These are phyloP conservation scores for Mollisiaceae sp. DNA, from an alignment of 2,329 filamentous ascomycete species.

Conservation along the genomic window DNA sequence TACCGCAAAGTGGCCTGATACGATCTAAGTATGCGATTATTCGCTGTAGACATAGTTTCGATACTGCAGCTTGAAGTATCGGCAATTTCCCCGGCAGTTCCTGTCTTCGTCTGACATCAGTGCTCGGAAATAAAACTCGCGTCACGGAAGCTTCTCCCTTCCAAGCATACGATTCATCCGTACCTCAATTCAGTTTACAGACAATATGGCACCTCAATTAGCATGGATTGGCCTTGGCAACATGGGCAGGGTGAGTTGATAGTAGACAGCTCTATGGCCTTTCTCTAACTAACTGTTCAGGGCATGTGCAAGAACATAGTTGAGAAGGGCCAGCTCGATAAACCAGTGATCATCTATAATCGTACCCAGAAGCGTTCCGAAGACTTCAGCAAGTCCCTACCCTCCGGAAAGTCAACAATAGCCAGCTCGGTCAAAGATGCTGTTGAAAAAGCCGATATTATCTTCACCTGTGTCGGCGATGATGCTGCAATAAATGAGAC, in stretches of 20 bases:
- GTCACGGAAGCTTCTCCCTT: neutral
- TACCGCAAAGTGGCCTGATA: neutral
- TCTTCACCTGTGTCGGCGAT: slow-evolving; percentile 82
- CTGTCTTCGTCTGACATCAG: neutral
- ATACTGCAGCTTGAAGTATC: neutral
- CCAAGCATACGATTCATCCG: neutral
- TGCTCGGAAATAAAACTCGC: neutral
- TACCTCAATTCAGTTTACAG: neutral
- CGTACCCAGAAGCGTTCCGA: slow-evolving; percentile 70
- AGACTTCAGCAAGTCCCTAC: slow-evolving; percentile 66
- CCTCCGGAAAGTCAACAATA: slow-evolving; percentile 65
- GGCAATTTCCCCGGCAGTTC: neutral
- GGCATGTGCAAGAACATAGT: slow-evolving; percentile 86
- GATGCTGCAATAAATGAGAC: slow-evolving; percentile 73
- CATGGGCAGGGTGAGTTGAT: slow-evolving; percentile 73
- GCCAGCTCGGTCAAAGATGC: slow-evolving; percentile 68
- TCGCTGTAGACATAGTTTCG: neutral
- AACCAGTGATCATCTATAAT: slow-evolving; percentile 81
- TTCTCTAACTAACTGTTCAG: slow-evolving; percentile 19
- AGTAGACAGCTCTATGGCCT: too few relatives aligned
- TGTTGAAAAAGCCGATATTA: slow-evolving; percentile 72
- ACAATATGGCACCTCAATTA: slow-evolving; percentile 62
- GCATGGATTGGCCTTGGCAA: slow-evolving; percentile 87
- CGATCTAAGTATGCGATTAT: neutral
- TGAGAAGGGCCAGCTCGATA: slow-evolving; percentile 73